These are phyloP conservation scores for Saccharomycopsis selenospora DNA, from an alignment of 805 yeast genomes.

Conservation along the genomic window DNA sequence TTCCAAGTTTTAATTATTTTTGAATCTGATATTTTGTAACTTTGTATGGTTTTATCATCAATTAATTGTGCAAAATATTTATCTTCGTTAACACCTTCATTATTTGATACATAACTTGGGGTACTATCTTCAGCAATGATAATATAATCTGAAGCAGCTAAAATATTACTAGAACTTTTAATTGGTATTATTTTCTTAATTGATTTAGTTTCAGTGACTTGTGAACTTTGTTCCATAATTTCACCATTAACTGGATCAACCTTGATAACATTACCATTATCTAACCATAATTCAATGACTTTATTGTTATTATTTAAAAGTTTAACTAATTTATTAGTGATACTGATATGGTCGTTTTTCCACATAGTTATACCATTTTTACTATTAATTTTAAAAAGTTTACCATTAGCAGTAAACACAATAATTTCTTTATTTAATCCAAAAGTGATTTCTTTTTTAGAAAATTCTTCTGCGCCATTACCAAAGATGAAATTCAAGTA, in stretches of 20 bases:
- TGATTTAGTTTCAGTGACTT: slow-evolving; percentile 17
- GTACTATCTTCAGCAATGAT: slow-evolving; percentile 19
- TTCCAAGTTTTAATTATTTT: slow-evolving; percentile 33
- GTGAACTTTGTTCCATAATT: not conserved
- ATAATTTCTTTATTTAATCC: slow-evolving; percentile 41
- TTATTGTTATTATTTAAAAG: slow-evolving; percentile 21
- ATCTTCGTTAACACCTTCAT: slow-evolving; percentile 22
- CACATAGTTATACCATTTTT: slow-evolving; percentile 35
- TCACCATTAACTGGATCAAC: slow-evolving; percentile 19
- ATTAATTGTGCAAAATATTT: slow-evolving; percentile 26
- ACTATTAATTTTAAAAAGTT: slow-evolving; percentile 38
- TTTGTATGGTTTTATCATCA: slow-evolving; percentile 25
- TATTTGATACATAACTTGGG: slow-evolving; percentile 8
- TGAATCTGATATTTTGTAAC: slow-evolving; percentile 22
- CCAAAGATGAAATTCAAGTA: slow-evolving; percentile 20
- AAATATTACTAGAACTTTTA: slow-evolving; percentile 18
- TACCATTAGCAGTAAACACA: slow-evolving; percentile 34
- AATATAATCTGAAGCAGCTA: slow-evolving; percentile 20
- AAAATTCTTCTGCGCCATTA: slow-evolving; percentile 14
- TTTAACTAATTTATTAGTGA: not conserved
- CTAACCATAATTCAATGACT: slow-evolving; percentile 24
- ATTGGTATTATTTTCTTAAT: slow-evolving; percentile 18
- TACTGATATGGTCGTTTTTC: slow-evolving; percentile 26
- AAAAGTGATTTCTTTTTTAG: slow-evolving; percentile 30
- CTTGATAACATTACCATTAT: slow-evolving; percentile 27